A percentile compares a stretch with the other conserved stretches of the same genome.
phyloP scores from a whole-genome alignment of 805 yeast genomes.

The Zygosaccharomyces gambellarensis region DNA sequence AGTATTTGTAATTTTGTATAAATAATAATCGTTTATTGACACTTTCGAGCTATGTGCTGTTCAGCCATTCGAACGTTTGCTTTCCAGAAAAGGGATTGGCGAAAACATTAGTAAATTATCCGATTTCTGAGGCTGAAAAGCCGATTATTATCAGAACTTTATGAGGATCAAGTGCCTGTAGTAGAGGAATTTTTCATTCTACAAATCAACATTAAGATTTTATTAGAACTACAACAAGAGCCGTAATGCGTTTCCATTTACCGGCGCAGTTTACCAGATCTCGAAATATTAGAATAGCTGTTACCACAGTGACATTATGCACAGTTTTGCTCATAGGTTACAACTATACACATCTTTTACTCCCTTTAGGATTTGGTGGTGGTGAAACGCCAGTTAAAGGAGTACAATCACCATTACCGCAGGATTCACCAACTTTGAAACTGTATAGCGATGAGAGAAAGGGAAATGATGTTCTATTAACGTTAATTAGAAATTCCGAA shows the following conservation, averaged over 20 bases:
- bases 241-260: neutral
- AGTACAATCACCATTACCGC: neutral
- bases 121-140: neutral
- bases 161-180: too few relatives aligned
- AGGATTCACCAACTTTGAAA: neutral
- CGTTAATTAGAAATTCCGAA: constrained; percentile 78
- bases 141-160: neutral
- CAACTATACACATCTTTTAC: constrained; percentile 1
- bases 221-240: neutral
- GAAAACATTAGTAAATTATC: neutral
- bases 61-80: neutral
- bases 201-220: too few relatives aligned
- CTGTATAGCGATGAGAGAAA: constrained; percentile 5
- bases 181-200: too few relatives aligned
- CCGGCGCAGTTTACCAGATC: neutral
- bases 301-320: constrained; percentile 1
- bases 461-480: constrained; percentile 71
- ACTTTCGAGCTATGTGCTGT: neutral
- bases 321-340: neutral
- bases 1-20: neutral
- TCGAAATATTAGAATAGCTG: neutral
- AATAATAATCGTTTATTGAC: neutral
- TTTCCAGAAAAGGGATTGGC: neutral
- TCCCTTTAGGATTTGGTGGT: neutral
- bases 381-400: neutral